These are phyloP conservation scores for Kwoniella sp. DNA, from an alignment of 768 basidiomycete species.

Conservation along the genomic window DNA sequence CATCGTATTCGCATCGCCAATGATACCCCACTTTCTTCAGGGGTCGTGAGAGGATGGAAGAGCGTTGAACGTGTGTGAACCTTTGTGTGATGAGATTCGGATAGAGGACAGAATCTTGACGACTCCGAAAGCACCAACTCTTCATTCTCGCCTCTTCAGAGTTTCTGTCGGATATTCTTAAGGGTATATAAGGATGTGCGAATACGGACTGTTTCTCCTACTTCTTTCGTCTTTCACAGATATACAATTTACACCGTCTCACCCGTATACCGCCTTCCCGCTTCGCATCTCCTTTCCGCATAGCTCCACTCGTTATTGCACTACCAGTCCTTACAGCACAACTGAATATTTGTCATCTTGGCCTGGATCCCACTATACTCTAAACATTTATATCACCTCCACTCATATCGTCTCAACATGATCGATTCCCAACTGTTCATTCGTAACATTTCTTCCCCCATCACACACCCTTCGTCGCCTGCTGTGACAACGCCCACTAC, in stretches of 20 bases:
- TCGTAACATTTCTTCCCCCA: conserved; percentile 3
- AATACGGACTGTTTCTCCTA: too few species aligned
- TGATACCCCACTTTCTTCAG: neutral
- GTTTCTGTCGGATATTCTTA: too few species aligned
- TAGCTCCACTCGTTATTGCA: conserved; percentile 1
- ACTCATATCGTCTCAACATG: conserved; percentile 17
- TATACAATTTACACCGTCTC: too few species aligned
- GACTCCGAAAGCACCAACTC: too few species aligned
- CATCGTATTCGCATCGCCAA: too few species aligned
- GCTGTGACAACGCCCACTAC: conserved; percentile 13
- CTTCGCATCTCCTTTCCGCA: neutral
- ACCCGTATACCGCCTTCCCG: neutral
- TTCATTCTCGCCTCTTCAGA: too few species aligned
- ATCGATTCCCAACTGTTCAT: conserved; percentile 23
- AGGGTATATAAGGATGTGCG: too few species aligned
- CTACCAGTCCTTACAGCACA: neutral
- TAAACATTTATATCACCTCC: neutral
- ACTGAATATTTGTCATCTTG: neutral
- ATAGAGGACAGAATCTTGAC: neutral
- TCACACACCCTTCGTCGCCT: conserved; percentile 14
- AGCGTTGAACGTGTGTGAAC: neutral
- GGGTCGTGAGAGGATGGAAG: neutral
- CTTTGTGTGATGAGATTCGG: neutral
- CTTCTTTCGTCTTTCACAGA: too few species aligned
- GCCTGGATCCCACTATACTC: too few species aligned